These are phyloP conservation scores for Chlorociboria aeruginascens DNA, from an alignment of 495 filamentous ascomycete species.

Conservation along the genomic window DNA sequence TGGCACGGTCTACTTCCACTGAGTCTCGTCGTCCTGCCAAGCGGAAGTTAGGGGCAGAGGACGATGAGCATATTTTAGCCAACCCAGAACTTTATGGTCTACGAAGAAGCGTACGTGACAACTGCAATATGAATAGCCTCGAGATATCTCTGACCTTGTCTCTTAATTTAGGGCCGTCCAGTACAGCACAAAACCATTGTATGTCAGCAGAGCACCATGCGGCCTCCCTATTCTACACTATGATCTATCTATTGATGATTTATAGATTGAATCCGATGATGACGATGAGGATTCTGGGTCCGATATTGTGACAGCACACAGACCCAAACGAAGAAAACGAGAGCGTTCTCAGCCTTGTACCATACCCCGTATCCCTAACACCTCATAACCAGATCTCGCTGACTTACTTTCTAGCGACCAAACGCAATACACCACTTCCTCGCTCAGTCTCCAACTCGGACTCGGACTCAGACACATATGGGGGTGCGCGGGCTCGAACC, in stretches of 20 bases:
- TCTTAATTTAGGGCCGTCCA: slow-evolving; percentile 31
- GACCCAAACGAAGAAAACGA: slow-evolving; percentile 35
- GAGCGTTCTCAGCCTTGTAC: slow-evolving; percentile 37
- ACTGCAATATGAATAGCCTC: slow-evolving; percentile 32
- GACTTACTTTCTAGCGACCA: slow-evolving; percentile 40
- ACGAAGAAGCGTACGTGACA: slow-evolving; percentile 65
- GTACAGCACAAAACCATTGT: slow-evolving; percentile 39
- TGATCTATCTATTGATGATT: slow-evolving; percentile 5
- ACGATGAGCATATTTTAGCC: slow-evolving; percentile 73
- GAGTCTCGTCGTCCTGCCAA: slow-evolving; percentile 55
- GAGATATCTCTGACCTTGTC: slow-evolving; percentile 3
- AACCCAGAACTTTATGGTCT: slow-evolving; percentile 96
- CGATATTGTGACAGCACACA: slow-evolving; percentile 40
- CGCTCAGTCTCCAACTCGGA: slow-evolving; percentile 46
- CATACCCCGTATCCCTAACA: slow-evolving; percentile 13
- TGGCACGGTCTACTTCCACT: slow-evolving; percentile 54
- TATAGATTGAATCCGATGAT: slow-evolving; percentile 21
- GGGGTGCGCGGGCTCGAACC: slow-evolving; percentile 52
- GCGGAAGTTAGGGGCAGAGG: slow-evolving; percentile 58
- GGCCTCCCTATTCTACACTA: neutral
- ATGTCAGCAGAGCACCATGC: slow-evolving; percentile 17
- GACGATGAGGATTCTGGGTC: slow-evolving; percentile 56
- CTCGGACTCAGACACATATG: slow-evolving; percentile 63
- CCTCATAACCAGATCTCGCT: slow-evolving; percentile 7
- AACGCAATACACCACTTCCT: slow-evolving; percentile 45